Percentiles rank a stretch among this genome's conserved stretches.
phyloP scores from a whole-genome alignment of 305 asterid species.

The Coffea humblotiana region DNA sequence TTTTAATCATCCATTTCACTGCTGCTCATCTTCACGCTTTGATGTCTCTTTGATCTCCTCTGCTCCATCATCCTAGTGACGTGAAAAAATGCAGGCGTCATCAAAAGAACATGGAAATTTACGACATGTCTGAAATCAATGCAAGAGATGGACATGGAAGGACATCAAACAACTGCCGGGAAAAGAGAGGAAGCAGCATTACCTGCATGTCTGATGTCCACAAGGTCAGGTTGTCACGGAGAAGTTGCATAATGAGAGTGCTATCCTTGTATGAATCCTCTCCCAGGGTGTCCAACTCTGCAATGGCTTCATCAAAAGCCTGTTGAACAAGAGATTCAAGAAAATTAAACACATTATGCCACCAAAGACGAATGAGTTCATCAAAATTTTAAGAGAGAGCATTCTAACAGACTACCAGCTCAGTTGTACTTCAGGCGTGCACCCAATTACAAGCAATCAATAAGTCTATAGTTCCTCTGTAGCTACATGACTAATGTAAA shows the following conservation, averaged over 20 bases:
- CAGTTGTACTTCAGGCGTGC: background rate
- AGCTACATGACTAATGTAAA: background rate
- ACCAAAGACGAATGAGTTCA: background rate
- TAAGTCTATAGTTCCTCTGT: too few species aligned
- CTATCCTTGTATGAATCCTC: conserved; percentile 52
- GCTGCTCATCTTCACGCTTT: conserved; percentile 23
- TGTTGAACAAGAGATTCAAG: background rate
- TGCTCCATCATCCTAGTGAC: conserved; percentile 24
- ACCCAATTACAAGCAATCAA: background rate
- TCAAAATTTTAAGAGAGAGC: background rate
- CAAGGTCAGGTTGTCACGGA: conserved; percentile 45
- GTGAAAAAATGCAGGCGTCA: background rate
- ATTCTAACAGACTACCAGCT: background rate
- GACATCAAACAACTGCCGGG: background rate
- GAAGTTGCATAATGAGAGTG: conserved; percentile 52
- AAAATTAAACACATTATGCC: background rate
- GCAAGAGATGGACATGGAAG: background rate
- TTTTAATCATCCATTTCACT: conserved; percentile 12
- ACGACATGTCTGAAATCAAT: too few species aligned
- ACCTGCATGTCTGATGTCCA: conserved; percentile 56
- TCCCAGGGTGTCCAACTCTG: conserved; percentile 45
- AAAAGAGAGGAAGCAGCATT: background rate
- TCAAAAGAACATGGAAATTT: background rate
- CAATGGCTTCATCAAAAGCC: conserved; percentile 57
- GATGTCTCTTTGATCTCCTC: conserved; percentile 30